phyloP scores from a whole-genome alignment of 2,329 filamentous ascomycete species.

The Fusarium albosuccineum region DNA sequence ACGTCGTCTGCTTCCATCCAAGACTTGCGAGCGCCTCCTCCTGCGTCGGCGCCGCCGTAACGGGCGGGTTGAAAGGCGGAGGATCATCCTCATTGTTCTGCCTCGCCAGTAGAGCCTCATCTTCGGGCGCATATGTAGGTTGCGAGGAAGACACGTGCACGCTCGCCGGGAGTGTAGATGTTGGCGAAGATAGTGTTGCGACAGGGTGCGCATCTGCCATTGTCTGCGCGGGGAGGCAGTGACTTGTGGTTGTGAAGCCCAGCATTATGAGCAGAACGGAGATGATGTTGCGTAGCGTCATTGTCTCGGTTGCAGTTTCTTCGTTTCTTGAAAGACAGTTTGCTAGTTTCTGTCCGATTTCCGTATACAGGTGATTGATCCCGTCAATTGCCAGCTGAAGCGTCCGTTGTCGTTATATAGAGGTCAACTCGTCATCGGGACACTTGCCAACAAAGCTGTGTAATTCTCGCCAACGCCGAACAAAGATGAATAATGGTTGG shows the following conservation, averaged over 20 bases:
- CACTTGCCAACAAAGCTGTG: constrained; percentile 4
- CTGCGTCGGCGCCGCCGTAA: constrained; percentile 51
- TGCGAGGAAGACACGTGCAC: constrained; percentile 4
- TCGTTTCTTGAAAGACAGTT: neutral
- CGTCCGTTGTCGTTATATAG: constrained; percentile 27
- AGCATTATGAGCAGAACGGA: constrained; percentile 21
- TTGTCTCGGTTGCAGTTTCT: constrained; percentile 3
- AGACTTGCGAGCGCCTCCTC: constrained; percentile 46
- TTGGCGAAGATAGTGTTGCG: constrained; percentile 14
- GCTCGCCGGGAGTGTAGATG: neutral
- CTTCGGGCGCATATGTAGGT: constrained; percentile 10
- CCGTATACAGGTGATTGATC: neutral
- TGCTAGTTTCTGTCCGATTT: neutral
- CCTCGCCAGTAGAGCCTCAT: constrained; percentile 5
- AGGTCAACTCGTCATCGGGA: neutral
- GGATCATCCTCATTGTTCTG: constrained; percentile 35
- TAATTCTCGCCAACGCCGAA: constrained; percentile 13
- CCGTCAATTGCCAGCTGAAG: neutral
- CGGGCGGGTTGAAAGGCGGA: constrained; percentile 47
- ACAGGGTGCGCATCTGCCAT: constrained; percentile 17
- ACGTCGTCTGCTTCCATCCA: constrained; percentile 52
- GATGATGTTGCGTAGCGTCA: constrained; percentile 15
- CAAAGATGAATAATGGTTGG: constrained; percentile 25
- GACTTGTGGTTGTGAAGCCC: constrained; percentile 14
- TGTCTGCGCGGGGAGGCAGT: constrained; percentile 34